These are phyloP conservation scores for Reutealis trisperma DNA, from an alignment of 345 rosid species.

Conservation along the genomic window DNA sequence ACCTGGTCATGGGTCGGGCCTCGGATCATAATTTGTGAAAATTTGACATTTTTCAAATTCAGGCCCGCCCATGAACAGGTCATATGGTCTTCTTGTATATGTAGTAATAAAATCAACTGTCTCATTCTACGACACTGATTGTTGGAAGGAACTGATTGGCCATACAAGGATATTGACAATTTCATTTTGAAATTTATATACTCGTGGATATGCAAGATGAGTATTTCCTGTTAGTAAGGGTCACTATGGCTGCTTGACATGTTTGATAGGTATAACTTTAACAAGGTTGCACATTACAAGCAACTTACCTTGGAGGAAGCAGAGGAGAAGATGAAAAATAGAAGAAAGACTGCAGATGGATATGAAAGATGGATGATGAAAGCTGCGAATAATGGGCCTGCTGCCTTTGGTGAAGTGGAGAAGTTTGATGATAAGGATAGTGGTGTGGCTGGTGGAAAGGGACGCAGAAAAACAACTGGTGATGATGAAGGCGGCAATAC, in stretches of 20 bases:
- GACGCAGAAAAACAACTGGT: constrained; percentile 67
- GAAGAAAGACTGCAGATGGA: constrained; percentile 96
- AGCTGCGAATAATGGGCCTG: constrained; percentile 86
- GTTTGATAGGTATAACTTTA: constrained; percentile 23
- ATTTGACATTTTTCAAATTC: too few relatives aligned
- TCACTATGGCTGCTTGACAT: constrained; percentile 9
- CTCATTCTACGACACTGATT: not conserved
- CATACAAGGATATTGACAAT: not conserved
- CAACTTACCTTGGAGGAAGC: constrained; percentile 98
- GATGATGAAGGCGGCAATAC: constrained; percentile 85
- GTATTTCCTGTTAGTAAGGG: not conserved
- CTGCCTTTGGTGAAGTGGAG: constrained; percentile 88
- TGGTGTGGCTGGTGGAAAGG: constrained; percentile 56
- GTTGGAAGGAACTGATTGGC: not conserved
- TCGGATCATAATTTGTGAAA: too few relatives aligned
- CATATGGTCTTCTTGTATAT: not conserved
- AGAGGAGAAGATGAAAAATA: constrained; percentile 92
- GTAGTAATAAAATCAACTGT: not conserved
- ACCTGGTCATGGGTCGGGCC: too few relatives aligned
- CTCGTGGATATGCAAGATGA: not conserved
- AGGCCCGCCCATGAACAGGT: too few relatives aligned
- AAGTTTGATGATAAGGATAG: constrained; percentile 70
- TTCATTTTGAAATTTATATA: not conserved
- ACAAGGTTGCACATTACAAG: constrained; percentile 91
- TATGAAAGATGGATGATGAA: constrained; percentile 99